Evolutionary conservation across 306 rosid genomes (phyloP), one percentile per base, ranked within the genome.

Genomic region (Sechiopsis laciniata): DNA sequence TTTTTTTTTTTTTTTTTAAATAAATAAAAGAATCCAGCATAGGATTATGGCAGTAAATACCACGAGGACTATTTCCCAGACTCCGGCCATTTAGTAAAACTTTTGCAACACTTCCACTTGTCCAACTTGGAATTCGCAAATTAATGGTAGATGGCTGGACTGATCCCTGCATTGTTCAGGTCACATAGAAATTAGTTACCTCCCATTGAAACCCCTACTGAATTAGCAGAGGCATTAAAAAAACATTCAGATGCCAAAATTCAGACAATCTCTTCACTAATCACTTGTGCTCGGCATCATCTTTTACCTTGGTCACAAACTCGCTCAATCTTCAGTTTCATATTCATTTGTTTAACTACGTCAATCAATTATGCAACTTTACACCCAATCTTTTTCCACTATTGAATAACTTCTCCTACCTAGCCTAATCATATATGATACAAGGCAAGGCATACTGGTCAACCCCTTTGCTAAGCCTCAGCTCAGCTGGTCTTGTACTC

Each of bases 101-200:
- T 70, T 79, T 81, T 19, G 92, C 87, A 66, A 81, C 88, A 72
- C 64, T 51, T 6, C 50, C 4, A 51, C 8, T 22, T 10, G 95
- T 90, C 98, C 98, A 94, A 53, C 83, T 79, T 9, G 98, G 98
- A 5, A 90, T 7, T 56, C 98, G 89, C 46, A 94, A 65, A 63
- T 90, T 90, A 77, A 92, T 76, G 42, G 82, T 80, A 32, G 95
- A 90, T 13, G 62, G 77, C 66, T 50, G 68, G 45, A 72, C 79
- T 9, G 61, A 37, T 19, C 72, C 85, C 91, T 91, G 83, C 83
- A 75, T 42, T 21, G 71, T 55, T 63, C 62, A 21, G n/a, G n/a
- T 66, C 72, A 10, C n/a, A 17, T 2, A 20, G 55, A 42, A 42
- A 45, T 19, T 66, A 66, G 54, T 45, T 66, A 66, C 17, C 6